Conservation (phyloP, 768 basidiomycete species). For the Russula emetica region DNA sequence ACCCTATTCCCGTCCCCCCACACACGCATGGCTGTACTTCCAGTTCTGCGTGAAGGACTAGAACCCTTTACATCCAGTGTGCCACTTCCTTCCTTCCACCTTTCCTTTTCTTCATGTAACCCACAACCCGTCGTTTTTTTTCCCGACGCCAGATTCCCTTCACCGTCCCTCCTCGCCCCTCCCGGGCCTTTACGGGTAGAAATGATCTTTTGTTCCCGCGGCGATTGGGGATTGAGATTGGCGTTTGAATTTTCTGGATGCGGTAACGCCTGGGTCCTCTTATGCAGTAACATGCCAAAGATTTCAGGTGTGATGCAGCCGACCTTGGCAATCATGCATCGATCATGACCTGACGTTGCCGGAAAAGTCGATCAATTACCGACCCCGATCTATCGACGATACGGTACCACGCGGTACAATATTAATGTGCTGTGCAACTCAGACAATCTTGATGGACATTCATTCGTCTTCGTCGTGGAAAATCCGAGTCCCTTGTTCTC, state of each 20-base stretch:
- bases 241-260: background rate
- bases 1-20: background rate
- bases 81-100: background rate
- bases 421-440: background rate
- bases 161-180: background rate
- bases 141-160: background rate
- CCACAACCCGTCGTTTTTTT: background rate
- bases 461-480: too few species aligned
- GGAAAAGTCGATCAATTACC: background rate
- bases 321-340: background rate
- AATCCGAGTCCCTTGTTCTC: background rate
- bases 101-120: background rate
- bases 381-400: background rate
- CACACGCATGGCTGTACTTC: background rate
- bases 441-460: background rate
- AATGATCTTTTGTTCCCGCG: background rate
- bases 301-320: background rate
- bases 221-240: conserved; percentile 2
- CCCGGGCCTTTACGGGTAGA: background rate
- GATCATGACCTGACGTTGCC: background rate
- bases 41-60: background rate
- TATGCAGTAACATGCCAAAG: conserved; percentile 1
- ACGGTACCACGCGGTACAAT: background rate
- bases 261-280: background rate
- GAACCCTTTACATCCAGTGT: background rate